Percentiles rank a stretch among this genome's conserved stretches.
phyloP scores from a whole-genome alignment of 2,329 filamentous ascomycete genomes.

The Remersonia thermophila region DNA sequence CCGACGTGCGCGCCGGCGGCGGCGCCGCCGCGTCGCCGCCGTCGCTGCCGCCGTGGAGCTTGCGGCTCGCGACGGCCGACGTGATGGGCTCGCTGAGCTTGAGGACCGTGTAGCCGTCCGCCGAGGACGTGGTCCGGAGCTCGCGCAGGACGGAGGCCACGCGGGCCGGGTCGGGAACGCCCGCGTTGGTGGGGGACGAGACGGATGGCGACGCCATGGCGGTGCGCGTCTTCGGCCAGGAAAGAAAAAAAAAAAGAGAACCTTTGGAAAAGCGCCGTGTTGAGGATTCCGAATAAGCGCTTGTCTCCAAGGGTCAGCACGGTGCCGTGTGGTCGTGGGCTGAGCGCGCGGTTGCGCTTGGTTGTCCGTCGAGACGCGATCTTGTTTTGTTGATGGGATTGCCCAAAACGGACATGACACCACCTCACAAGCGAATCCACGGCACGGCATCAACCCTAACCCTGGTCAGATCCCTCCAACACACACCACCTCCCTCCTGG shows the following conservation, averaged over 20 bases:
- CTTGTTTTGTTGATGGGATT: constrained; percentile 8
- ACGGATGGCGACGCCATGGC: too few species aligned
- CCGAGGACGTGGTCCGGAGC: constrained; percentile 31
- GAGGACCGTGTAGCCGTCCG: constrained; percentile 59
- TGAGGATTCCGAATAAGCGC: too few species aligned
- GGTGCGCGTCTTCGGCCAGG: too few species aligned
- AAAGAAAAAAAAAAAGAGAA: too few species aligned
- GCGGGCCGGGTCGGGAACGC: constrained; percentile 10
- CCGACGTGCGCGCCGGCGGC: constrained; percentile 52
- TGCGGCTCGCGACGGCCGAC: constrained; percentile 28
- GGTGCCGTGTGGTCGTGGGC: too few species aligned
- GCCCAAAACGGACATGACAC: constrained; percentile 4
- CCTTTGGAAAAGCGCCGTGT: too few species aligned
- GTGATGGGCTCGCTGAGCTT: constrained; percentile 65
- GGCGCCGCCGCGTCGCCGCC: constrained; percentile 24
- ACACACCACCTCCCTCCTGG: too few species aligned
- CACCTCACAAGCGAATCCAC: background rate
- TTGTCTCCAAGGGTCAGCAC: too few species aligned
- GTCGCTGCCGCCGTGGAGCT: constrained; percentile 24
- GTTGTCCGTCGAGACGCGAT: too few species aligned
- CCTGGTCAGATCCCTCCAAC: background rate
- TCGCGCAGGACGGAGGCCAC: constrained; percentile 32
- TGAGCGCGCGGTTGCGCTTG: too few species aligned
- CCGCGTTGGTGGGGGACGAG: constrained; percentile 5
- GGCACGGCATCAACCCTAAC: constrained; percentile 2